These are phyloP conservation scores for Cardamine chenopodiifolia DNA, from an alignment of 345 rosid genomes.

Conservation along the genomic window DNA sequence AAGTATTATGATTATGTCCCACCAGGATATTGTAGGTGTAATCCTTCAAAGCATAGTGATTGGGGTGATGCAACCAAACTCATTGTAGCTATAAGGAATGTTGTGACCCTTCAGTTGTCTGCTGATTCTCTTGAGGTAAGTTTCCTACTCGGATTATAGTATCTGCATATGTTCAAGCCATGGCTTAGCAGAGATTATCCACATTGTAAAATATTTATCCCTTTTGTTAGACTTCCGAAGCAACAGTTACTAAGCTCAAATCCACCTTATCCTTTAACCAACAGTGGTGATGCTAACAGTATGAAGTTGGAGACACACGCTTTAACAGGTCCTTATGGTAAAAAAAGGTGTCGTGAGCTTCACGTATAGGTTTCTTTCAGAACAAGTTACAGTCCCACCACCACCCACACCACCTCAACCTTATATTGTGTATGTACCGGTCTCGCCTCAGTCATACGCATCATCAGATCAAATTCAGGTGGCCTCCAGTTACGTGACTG, in stretches of 20 bases:
- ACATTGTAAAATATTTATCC: no score
- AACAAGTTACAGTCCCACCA: conserved; percentile 14
- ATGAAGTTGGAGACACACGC: conserved; percentile 55
- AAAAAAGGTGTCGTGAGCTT: conserved; percentile 63
- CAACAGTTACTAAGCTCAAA: conserved; percentile 54
- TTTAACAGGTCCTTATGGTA: conserved; percentile 64
- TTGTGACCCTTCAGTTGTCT: conserved; percentile 7
- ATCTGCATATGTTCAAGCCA: no score
- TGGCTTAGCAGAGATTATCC: no score
- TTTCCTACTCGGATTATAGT: no score
- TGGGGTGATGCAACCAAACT: conserved; percentile 10
- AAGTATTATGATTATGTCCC: no score
- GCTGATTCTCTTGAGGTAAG: conserved; percentile 9
- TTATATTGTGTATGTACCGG: conserved; percentile 26
- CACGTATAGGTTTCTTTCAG: conserved; percentile 55
- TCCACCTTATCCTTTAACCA: neutral
- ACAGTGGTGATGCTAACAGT: conserved; percentile 26
- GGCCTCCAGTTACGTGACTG: neutral
- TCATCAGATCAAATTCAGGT: conserved; percentile 10
- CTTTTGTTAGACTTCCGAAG: conserved; percentile 62
- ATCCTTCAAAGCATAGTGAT: neutral
- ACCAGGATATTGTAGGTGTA: no score
- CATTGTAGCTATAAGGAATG: neutral
- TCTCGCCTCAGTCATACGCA: conserved; percentile 15
- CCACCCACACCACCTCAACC: conserved; percentile 3